Evolutionary conservation across 148 eudicot species (phyloP), one percentile per base, ranked within the genome.

Genomic region (Amaranthus palmeri): DNA sequence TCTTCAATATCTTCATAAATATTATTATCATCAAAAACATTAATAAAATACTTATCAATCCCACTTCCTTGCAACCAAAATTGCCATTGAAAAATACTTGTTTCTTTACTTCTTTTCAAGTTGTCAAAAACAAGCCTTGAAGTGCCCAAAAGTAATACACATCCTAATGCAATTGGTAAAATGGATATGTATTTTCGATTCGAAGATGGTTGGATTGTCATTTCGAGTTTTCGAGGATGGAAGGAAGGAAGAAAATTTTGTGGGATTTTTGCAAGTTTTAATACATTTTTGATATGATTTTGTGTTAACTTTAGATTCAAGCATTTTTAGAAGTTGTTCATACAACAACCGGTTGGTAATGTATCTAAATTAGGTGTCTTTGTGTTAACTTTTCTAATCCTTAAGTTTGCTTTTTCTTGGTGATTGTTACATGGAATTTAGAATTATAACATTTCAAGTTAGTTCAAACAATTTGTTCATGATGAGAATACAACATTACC

Each of bases 321-420:
- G 96, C 68, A 53, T 83, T 53, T 42, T 70, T 67, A 41, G 53
- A 67, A 67, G 67, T 54, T 15, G 52, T 18, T 45, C 75, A 83
- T 82, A 70, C 76, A 88, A 86, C 91, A 48, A 86, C 88, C 81
- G 81, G 91, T 87, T 82, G 97, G 89, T 85, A 73, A 69, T 0
- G 61, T 74, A 42, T 50, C 40, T 59, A 36, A 57, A 62, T 71
- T 65, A 48, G 51, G 67, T 70, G 65, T 43, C 40, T 61, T 11
- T 25, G 36, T 25, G 36, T 25, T 25, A 25, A 2, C 36, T 25
- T 25, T 25, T 25, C 36, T 25, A 25, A 25, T 25, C 36, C 36
- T 25, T 25, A 3, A 61, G 17, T 54, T 53, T 49, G 54, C n/a
- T 65, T 8, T 36, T 44, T 63, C 8, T 63, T 7, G 51, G 49